These are phyloP conservation scores for Ciborinia camelliae DNA, from an alignment of 2,329 filamentous ascomycete genomes.

Conservation along the genomic window DNA sequence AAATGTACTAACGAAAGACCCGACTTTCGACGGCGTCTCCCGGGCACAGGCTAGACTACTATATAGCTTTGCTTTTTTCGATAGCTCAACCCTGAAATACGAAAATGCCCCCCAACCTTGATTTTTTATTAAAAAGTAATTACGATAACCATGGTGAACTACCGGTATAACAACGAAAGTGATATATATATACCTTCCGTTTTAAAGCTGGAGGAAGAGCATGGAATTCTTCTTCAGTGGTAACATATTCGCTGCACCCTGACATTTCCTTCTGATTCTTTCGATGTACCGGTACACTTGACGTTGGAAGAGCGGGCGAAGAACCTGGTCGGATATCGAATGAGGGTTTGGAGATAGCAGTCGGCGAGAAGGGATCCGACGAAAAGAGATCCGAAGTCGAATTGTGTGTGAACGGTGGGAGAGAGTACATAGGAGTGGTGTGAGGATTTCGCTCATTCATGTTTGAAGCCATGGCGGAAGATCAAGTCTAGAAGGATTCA, in stretches of 20 bases:
- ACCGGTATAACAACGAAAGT: constrained; percentile 12
- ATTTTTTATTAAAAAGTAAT: too few species aligned
- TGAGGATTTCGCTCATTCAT: constrained; percentile 5
- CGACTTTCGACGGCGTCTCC: constrained; percentile 5
- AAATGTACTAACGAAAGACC: constrained; percentile 11
- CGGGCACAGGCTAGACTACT: constrained; percentile 7
- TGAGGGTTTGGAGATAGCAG: constrained; percentile 31
- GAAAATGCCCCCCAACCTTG: constrained; percentile 5
- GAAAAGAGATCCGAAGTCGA: constrained; percentile 24
- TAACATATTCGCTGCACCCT: constrained; percentile 26
- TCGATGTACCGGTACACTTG: constrained; percentile 27
- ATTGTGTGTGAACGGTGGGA: constrained; percentile 23
- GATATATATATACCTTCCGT: constrained; percentile 47
- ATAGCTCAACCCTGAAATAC: constrained; percentile 4
- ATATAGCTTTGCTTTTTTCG: constrained; percentile 9
- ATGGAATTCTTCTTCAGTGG: constrained; percentile 48
- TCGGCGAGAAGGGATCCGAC: constrained; percentile 25
- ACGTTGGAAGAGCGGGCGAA: constrained; percentile 24
- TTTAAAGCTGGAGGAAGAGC: constrained; percentile 49
- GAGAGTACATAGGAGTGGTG: constrained; percentile 24
- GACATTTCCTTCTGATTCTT: constrained; percentile 37
- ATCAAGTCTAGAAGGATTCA: constrained; percentile 12
- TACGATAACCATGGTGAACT: constrained; percentile 9
- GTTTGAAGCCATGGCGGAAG: constrained; percentile 16
- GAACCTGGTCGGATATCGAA: constrained; percentile 31